Percentiles rank a stretch among this genome's conserved stretches.
Conservation (phyloP, 768 basidiomycete genomes). For the Leccinum pellstonianum region DNA sequence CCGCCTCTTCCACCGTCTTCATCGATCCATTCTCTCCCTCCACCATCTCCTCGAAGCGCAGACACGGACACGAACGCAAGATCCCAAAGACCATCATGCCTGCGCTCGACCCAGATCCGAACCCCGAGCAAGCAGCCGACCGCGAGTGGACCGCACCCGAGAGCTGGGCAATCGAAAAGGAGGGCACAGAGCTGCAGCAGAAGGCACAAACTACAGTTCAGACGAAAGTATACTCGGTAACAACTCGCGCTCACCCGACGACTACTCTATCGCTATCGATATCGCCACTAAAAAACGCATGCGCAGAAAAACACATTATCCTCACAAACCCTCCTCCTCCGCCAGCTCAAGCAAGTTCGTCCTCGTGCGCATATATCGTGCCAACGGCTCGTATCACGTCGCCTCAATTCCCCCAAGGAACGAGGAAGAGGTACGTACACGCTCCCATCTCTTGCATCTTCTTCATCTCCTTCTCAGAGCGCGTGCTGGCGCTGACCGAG, state of each 20-base stretch:
- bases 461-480: slow-evolving; percentile 50
- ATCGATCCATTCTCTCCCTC: slow-evolving; percentile 37
- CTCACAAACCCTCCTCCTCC: slow-evolving; percentile 19
- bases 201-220: slow-evolving; percentile 42
- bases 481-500: slow-evolving; percentile 78
- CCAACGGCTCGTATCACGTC: slow-evolving; percentile 70
- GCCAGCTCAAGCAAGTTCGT: slow-evolving; percentile 34
- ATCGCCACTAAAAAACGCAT: slow-evolving; percentile 18
- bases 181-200: slow-evolving; percentile 38
- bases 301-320: slow-evolving; percentile 26
- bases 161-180: slow-evolving; percentile 70
- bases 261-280: slow-evolving; percentile 14
- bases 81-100: slow-evolving; percentile 46
- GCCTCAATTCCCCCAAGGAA: slow-evolving; percentile 68
- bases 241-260: slow-evolving; percentile 19
- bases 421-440: slow-evolving; percentile 62
- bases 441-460: background rate
- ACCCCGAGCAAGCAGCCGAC: slow-evolving; percentile 22
- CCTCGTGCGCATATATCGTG: slow-evolving; percentile 74
- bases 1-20: slow-evolving; percentile 30
- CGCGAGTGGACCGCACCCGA: slow-evolving; percentile 67
- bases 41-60: slow-evolving; percentile 22
- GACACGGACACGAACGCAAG: slow-evolving; percentile 34
- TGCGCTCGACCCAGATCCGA: slow-evolving; percentile 10
- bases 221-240: slow-evolving; percentile 29